phyloP scores from a whole-genome alignment of 257 asterid genomes.

The Leonotis leonurus region DNA sequence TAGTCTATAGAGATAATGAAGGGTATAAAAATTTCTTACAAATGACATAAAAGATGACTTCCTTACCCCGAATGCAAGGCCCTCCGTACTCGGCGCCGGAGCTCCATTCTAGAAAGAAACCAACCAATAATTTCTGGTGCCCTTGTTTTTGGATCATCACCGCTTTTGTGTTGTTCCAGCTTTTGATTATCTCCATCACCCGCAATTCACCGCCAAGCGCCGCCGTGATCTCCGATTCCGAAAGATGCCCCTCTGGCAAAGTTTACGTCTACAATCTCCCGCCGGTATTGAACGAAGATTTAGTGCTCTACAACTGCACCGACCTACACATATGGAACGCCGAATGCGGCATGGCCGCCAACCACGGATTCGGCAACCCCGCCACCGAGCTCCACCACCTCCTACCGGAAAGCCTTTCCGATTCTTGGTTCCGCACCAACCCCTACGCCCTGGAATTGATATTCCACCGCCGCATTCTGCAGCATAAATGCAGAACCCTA shows the following conservation, averaged over 20 bases:
- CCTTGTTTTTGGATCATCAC: slow-evolving; percentile 23
- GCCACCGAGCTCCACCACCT: slow-evolving; percentile 31
- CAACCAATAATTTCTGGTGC: background rate
- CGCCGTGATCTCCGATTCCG: background rate
- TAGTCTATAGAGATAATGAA: too few relatives aligned
- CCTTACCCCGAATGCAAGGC: too few relatives aligned
- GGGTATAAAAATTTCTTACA: too few relatives aligned
- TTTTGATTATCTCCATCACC: slow-evolving; percentile 17
- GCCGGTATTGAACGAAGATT: slow-evolving; percentile 24
- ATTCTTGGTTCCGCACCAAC: slow-evolving; percentile 47
- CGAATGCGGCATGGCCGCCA: slow-evolving; percentile 27
- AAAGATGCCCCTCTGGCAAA: slow-evolving; percentile 33
- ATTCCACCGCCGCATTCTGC: slow-evolving; percentile 34
- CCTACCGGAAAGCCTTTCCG: slow-evolving; percentile 26
- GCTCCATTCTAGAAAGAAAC: slow-evolving; percentile 5
- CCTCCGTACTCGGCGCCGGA: slow-evolving; percentile 10
- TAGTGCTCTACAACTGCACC: slow-evolving; percentile 24
- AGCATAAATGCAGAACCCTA: slow-evolving; percentile 33
- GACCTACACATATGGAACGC: slow-evolving; percentile 29
- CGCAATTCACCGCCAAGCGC: background rate
- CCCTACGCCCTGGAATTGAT: slow-evolving; percentile 37
- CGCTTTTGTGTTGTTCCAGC: slow-evolving; percentile 22
- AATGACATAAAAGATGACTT: too few relatives aligned
- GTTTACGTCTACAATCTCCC: slow-evolving; percentile 45
- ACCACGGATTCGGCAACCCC: slow-evolving; percentile 34